Evolutionary conservation across 2,329 filamentous ascomycete genomes (phyloP).

Genomic region (Penicillium freii): DNA sequence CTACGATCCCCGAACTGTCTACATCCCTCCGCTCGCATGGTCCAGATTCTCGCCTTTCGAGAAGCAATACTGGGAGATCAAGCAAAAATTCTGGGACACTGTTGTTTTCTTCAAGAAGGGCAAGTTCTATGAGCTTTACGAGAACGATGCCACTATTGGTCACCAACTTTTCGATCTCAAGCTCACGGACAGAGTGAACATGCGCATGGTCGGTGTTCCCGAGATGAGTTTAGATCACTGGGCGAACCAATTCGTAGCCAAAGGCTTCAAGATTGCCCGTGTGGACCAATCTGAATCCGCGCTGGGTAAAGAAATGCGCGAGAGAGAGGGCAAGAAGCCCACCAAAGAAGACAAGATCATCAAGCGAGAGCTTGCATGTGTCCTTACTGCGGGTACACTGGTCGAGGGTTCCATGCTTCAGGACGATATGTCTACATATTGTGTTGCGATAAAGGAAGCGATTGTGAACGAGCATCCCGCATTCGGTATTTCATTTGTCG

Average conservation of each 20-base stretch:
- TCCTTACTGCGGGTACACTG: constrained; percentile 86
- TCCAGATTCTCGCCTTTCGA: constrained; percentile 87
- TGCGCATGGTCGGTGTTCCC: constrained; percentile 98
- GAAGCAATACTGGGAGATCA: constrained; percentile 99
- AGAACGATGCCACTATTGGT: constrained; percentile 94
- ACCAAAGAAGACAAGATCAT: constrained; percentile 89
- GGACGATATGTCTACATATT: constrained; percentile 96
- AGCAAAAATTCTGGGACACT: constrained; percentile 95
- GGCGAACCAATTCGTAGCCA: constrained; percentile 98
- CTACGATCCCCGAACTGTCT: constrained; percentile 88
- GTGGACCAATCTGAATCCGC: constrained; percentile 98
- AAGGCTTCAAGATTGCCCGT: constrained; percentile 93
- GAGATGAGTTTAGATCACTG: constrained; percentile 94
- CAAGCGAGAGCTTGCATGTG: constrained; percentile 81
- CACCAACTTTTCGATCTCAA: constrained; percentile 97
- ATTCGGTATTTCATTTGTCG: constrained; percentile 91
- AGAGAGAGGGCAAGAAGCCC: constrained; percentile 62
- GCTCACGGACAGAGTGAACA: constrained; percentile 95
- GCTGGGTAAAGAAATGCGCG: constrained; percentile 97
- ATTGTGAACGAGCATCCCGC: constrained; percentile 69
- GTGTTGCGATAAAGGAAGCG: constrained; percentile 86
- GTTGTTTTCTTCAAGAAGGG: constrained; percentile 99
- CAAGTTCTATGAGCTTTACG: constrained; percentile 98
- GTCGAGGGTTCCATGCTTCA: constrained; percentile 97
- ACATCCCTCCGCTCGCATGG: constrained; percentile 78